Conservation (phyloP, 371 early-diverging fungal species). For the Entomophthora muscae region DNA sequence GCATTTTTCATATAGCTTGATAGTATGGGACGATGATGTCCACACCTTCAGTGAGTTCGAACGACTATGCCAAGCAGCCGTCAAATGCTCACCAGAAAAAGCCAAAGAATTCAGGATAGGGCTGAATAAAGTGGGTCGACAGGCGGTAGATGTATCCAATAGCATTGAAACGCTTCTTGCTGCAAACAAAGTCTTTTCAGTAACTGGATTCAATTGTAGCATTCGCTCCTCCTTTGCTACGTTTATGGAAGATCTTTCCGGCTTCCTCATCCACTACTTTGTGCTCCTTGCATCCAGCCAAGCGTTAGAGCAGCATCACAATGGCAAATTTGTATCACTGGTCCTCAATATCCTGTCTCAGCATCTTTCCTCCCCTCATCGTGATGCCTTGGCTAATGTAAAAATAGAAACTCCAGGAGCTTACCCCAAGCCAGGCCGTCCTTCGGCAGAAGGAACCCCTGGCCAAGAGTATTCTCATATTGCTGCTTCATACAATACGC, state of each 20-base stretch:
- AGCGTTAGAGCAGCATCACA: not conserved
- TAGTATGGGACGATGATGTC: conserved; percentile 6
- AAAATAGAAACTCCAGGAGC: not conserved
- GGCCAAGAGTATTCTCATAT: not conserved
- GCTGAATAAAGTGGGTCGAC: not conserved
- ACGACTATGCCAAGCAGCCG: not conserved
- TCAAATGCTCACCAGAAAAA: not conserved
- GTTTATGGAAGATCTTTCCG: conserved; percentile 1
- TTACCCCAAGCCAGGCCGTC: not conserved
- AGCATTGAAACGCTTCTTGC: not conserved
- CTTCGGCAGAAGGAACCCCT: not conserved
- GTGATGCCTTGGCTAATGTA: not conserved
- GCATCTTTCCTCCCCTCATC: not conserved
- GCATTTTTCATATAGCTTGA: not conserved
- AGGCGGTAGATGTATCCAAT: not conserved
- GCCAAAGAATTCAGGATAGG: not conserved
- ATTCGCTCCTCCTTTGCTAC: not conserved
- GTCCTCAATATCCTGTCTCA: not conserved
- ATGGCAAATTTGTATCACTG: not conserved
- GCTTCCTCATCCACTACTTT: conserved; percentile 2
- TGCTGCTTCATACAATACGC: no score
- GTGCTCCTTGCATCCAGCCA: not conserved
- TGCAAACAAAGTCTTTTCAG: not conserved
- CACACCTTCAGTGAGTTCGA: conserved; percentile 1
- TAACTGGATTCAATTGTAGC: not conserved